A percentile compares a stretch with the other conserved stretches of the same genome.
phyloP scores from a whole-genome alignment of 805 yeast genomes.

The Candida andamanensis region DNA sequence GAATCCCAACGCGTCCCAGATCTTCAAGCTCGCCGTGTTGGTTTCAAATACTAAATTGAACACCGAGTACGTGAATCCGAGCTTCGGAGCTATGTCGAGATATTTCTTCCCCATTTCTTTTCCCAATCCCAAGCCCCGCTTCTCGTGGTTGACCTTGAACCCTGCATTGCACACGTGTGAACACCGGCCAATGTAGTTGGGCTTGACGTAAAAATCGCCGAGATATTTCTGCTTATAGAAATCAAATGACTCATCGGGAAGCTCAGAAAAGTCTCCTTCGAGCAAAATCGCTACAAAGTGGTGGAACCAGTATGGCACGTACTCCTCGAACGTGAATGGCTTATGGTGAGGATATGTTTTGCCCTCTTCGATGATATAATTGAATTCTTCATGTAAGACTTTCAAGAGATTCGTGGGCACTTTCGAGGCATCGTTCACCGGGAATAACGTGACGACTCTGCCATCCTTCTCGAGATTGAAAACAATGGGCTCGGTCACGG shows the following conservation, averaged over 20 bases:
- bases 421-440: constrained; percentile 44
- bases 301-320: constrained; percentile 60
- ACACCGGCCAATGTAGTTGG: constrained; percentile 81
- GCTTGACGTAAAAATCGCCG: constrained; percentile 79
- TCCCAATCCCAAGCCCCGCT: constrained; percentile 70
- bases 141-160: constrained; percentile 57
- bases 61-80: constrained; percentile 80
- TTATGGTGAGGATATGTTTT: constrained; percentile 64
- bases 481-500: constrained; percentile 30
- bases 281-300: constrained; percentile 63
- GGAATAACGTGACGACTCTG: constrained; percentile 53
- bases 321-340: constrained; percentile 41
- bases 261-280: constrained; percentile 24
- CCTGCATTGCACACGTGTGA: constrained; percentile 89
- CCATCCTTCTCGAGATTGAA: constrained; percentile 35
- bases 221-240: constrained; percentile 46
- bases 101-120: constrained; percentile 63
- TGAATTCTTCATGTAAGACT: constrained; percentile 48
- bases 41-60: constrained; percentile 84
- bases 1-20: constrained; percentile 84
- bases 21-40: constrained; percentile 65
- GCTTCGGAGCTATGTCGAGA: constrained; percentile 63
- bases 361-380: constrained; percentile 66
- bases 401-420: constrained; percentile 49
- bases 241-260: constrained; percentile 22